Base-by-base conservation (phyloP, 345 rosid genomes). In the Laguncularia racemosa region DNA sequence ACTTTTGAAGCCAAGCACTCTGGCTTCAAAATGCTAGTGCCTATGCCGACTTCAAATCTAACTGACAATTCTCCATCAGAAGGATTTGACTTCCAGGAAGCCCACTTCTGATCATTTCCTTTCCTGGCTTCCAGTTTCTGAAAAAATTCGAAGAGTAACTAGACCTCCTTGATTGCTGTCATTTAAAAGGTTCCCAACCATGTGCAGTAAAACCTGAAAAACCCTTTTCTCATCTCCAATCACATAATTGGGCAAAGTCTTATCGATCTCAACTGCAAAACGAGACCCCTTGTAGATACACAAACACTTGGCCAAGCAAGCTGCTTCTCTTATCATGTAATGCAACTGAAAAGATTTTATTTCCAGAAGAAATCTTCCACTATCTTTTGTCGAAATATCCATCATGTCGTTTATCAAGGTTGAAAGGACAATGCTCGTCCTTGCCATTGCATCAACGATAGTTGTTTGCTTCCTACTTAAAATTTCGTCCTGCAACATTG, bases 201-300 rank as follows among this genome's bases (percentile, higher is more conserved):
- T 83, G 59, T 93, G 97, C 76, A 93, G 62, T 58, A 93, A 73
- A 65, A 93, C 89, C 73, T 93, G 99, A 65, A 93, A 79, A 50
- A 87, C 77, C 62, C 99, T 85, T 69, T 76, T 78, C 52, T 89
- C 96, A 51, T 93, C 96, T 5, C 99, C 99, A 46, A 82, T 63
- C 8, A 93, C 85, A 60, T 65, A 66, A 69, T 87, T 88, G 6
- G 97, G 99, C 65, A 89, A 55, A 55, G 84, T 75, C 72, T 72
- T 85, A 58, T 89, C 95, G 20, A 86, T 83, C 18, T 84, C 91
- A 14, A 84, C 60, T 33, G 76, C 66, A 61, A 89, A 93, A 26
- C 76, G 67, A 63, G 81, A 71, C 16, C 96, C 89, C 46, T 72
- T 70, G 67, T 71, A 82, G 23, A 85, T 73, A 68, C 86, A 83